Conservation (phyloP, 2,329 filamentous ascomycete genomes). For the Ceratocystis harringtonii region DNA sequence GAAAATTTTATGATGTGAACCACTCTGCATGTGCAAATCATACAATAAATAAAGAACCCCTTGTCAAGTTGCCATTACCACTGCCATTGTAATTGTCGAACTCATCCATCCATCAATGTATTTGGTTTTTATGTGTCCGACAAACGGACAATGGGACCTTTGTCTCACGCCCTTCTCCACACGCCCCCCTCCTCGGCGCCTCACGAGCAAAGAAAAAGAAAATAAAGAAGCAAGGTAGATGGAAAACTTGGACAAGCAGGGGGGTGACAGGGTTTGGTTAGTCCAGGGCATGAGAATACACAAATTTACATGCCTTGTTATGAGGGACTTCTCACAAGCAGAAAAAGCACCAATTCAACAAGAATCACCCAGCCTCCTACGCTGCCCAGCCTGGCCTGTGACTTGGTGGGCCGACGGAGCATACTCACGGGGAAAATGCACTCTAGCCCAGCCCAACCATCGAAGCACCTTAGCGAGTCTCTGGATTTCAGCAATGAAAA, state of each 20-base stretch:
- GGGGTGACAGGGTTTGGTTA: not conserved
- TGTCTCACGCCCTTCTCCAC: not conserved
- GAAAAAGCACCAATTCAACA: not conserved
- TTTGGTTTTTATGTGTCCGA: not conserved
- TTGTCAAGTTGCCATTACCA: not conserved
- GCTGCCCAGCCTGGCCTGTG: not conserved
- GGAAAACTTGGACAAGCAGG: slow-evolving; percentile 1
- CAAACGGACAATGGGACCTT: not conserved
- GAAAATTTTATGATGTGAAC: not conserved
- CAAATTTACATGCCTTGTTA: not conserved
- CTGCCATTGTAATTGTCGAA: not conserved
- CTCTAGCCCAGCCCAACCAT: not conserved
- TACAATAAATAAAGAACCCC: not conserved
- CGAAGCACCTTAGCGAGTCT: not conserved
- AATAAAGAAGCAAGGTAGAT: not conserved
- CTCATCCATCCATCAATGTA: not conserved
- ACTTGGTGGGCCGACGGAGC: not conserved
- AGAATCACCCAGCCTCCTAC: not conserved
- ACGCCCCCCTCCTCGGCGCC: not conserved
- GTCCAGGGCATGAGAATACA: not conserved
- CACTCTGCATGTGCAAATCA: slow-evolving; percentile 2
- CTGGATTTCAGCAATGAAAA: not conserved
- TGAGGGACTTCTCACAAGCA: not conserved
- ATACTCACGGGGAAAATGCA: not conserved
- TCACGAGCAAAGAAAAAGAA: not conserved